These are phyloP conservation scores for Penicillium chermesinum DNA, from an alignment of 495 filamentous ascomycete species.

Conservation along the genomic window DNA sequence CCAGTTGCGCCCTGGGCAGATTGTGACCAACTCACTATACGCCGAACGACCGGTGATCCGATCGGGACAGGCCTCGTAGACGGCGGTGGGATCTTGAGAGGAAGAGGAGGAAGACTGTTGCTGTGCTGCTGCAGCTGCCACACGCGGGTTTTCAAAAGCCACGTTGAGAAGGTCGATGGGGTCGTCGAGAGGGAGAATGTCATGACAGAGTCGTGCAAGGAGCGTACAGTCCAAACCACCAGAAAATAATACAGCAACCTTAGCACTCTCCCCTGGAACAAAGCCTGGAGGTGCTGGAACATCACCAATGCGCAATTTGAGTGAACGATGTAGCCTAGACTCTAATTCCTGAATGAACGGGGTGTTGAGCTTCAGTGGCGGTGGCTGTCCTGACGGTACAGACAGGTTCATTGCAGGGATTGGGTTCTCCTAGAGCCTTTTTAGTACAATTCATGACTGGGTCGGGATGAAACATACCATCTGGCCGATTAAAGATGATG, in stretches of 20 bases:
- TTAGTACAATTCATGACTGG: too few relatives aligned
- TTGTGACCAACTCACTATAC: conserved; percentile 61
- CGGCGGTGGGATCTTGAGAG: conserved; percentile 23
- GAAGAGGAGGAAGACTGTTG: too few relatives aligned
- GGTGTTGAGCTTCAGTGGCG: conserved; percentile 42
- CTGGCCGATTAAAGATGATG: conserved; percentile 14
- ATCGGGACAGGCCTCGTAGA: conserved; percentile 84
- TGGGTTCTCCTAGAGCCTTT: conserved; percentile 50
- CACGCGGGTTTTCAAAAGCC: conserved; percentile 89
- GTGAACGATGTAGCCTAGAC: conserved; percentile 55
- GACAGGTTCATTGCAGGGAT: conserved; percentile 60
- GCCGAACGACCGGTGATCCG: conserved; percentile 77
- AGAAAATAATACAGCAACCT: conserved; percentile 83
- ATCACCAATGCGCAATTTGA: conserved; percentile 59
- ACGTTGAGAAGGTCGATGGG: conserved; percentile 89
- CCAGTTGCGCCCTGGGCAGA: conserved; percentile 72
- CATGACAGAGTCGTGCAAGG: conserved; percentile 77
- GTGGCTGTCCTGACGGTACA: conserved; percentile 32
- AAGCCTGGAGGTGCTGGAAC: conserved; percentile 53
- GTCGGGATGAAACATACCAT: conserved; percentile 48
- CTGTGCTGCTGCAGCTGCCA: conserved; percentile 19
- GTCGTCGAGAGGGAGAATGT: conserved; percentile 62
- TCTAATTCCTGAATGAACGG: conserved; percentile 52
- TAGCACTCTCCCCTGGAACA: conserved; percentile 33
- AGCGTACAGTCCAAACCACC: conserved; percentile 92